phyloP scores from a whole-genome alignment of 2,329 filamentous ascomycete species.

The Neobulgaria alba region DNA sequence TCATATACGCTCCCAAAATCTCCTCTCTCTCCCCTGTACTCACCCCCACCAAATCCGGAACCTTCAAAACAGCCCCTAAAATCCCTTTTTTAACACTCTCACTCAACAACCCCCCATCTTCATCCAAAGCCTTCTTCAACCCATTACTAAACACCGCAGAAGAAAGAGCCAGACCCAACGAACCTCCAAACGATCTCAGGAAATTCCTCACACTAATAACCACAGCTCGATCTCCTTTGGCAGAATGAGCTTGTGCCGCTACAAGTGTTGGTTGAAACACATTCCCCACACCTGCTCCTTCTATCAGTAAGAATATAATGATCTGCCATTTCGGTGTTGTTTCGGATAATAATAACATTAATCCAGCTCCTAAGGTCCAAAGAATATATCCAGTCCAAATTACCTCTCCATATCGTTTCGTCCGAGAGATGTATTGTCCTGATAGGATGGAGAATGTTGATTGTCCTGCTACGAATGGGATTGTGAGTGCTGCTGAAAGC shows the following conservation, averaged over 20 bases:
- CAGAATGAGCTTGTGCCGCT: slow-evolving; percentile 48
- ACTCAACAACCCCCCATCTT: slow-evolving; percentile 12
- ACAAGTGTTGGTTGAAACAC: slow-evolving; percentile 42
- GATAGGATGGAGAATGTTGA: slow-evolving; percentile 37
- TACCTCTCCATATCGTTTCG: slow-evolving; percentile 49
- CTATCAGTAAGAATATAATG: slow-evolving; percentile 39
- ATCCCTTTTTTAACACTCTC: slow-evolving; percentile 13
- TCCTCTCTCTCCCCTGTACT: slow-evolving; percentile 21
- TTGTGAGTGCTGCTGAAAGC: slow-evolving; percentile 42
- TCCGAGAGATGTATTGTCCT: slow-evolving; percentile 49
- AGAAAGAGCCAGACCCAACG: slow-evolving; percentile 48
- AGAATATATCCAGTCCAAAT: slow-evolving; percentile 35
- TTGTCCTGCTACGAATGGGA: slow-evolving; percentile 42
- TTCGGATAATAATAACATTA: slow-evolving; percentile 41
- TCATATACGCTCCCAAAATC: slow-evolving; percentile 43
- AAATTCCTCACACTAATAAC: slow-evolving; percentile 57
- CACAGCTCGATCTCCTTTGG: slow-evolving; percentile 49
- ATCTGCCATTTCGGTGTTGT: slow-evolving; percentile 39
- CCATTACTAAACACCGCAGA: slow-evolving; percentile 39
- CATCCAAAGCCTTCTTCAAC: slow-evolving; percentile 18
- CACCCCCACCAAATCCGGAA: slow-evolving; percentile 19
- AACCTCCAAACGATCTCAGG: slow-evolving; percentile 49
- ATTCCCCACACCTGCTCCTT: slow-evolving; percentile 45
- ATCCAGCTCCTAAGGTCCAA: slow-evolving; percentile 41
- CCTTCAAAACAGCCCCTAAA: slow-evolving; percentile 19